These are phyloP conservation scores for Diutina catenulata DNA, from an alignment of 1,139 yeast genomes.

Conservation along the genomic window DNA sequence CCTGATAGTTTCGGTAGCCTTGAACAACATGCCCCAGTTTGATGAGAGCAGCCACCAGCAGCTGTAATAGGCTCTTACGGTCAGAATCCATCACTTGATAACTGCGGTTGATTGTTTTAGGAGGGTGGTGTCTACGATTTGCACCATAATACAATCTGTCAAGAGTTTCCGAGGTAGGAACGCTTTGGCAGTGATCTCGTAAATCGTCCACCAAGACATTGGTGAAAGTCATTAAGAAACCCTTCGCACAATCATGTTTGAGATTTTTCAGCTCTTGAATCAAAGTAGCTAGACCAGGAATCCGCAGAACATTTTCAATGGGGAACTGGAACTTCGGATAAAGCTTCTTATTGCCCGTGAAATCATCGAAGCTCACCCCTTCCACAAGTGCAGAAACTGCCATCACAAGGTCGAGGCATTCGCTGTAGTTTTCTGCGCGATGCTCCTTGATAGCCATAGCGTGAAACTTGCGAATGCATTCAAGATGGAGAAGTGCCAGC, in stretches of 20 bases:
- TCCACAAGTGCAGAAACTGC: conserved; percentile 43
- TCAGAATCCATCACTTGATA: conserved; percentile 24
- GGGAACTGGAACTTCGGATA: conserved; percentile 39
- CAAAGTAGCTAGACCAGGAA: conserved; percentile 51
- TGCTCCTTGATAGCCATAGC: background rate
- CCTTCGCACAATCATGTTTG: conserved; percentile 50
- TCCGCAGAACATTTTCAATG: conserved; percentile 35
- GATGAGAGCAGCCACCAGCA: conserved; percentile 41
- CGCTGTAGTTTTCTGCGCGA: background rate
- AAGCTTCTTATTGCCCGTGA: conserved; percentile 13
- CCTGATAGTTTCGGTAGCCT: conserved; percentile 61
- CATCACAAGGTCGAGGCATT: background rate
- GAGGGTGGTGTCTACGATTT: conserved; percentile 15
- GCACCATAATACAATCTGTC: conserved; percentile 29
- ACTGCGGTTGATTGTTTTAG: conserved; percentile 13
- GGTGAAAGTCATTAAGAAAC: conserved; percentile 47
- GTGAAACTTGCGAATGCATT: background rate
- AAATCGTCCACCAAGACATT: conserved; percentile 50
- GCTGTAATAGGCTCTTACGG: conserved; percentile 28
- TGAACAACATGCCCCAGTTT: conserved; percentile 53
- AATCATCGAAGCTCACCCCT: conserved; percentile 30
- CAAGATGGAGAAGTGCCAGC: background rate
- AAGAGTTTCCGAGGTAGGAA: conserved; percentile 39
- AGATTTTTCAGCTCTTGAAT: conserved; percentile 40
- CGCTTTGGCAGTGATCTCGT: conserved; percentile 39